Base-by-base conservation (phyloP, 2,329 filamentous ascomycete species). In the Lojkania enalia region DNA sequence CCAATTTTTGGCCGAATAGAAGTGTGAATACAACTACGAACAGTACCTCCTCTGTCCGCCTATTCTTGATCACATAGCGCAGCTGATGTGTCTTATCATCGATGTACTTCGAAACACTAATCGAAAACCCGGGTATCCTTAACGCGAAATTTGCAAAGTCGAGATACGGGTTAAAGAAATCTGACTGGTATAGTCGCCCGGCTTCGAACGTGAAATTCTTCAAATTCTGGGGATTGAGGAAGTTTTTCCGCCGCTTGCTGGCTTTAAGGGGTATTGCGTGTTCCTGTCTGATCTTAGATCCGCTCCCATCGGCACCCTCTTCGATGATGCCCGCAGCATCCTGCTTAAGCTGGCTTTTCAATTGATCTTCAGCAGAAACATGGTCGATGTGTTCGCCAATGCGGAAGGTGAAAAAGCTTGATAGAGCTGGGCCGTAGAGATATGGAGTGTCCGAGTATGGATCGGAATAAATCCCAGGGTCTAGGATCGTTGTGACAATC, bases 151-250 rank as follows among this genome's bases (percentile, higher is more conserved):
- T 73, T 1, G 70, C 68, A 54, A 76, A 77, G 48, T 77, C 74
- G 4, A 77, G 54, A 54, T 76, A 74, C 16, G 72, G 72, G 41
- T 77, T 77, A 61, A 72, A 75, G 46, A 77, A 76, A 43, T 77
- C 74, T 1, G 60, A 72, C 29, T 73, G 65, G 42, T 77, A 77
- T 42, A 70, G 42, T 15, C 74, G 45, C 0, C 69, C 74, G 43
- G 71, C 67, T 45, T 76, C 72, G 36, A 77, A 76, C 0, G 63
- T 61, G 36, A 75, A 72, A 0, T 48, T 37, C 20, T 70, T 58
- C 9, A 72, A 58, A 20, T 72, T 64, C 15, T 53, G 46, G 3
- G 54, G 46, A 4, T 66, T 59, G 4, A 74, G 59, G 46, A 74
- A 76, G 51, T 66, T 60, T 48, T 76, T 77, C 9, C 74, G 59